These are phyloP conservation scores for Cucurbita ficifolia DNA, from an alignment of 306 rosid genomes.

Conservation along the genomic window DNA sequence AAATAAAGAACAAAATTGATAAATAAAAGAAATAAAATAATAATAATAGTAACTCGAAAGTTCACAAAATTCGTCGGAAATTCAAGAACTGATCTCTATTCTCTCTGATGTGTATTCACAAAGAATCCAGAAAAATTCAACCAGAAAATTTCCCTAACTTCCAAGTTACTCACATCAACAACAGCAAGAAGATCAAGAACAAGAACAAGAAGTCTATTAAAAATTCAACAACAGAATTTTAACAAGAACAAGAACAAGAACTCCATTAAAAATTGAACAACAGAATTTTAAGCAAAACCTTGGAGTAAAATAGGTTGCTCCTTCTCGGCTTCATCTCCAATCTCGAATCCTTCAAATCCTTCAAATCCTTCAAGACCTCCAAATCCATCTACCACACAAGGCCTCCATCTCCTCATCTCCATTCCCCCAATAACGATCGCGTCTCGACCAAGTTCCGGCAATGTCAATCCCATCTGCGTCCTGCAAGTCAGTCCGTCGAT, in stretches of 20 bases:
- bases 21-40: no score
- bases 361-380: constrained; percentile 22
- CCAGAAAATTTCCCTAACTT: not conserved
- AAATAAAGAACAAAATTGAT: no score
- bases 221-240: not conserved
- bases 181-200: no score
- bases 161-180: not conserved
- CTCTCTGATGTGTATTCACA: not conserved
- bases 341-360: constrained; percentile 20
- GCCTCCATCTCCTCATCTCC: constrained; percentile 20
- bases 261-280: not conserved
- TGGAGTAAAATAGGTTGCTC: constrained; percentile 38
- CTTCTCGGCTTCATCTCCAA: constrained; percentile 21
- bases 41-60: no score
- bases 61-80: not conserved
- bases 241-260: not conserved
- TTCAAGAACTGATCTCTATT: not conserved
- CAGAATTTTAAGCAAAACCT: constrained; percentile 31
- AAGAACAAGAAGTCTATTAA: not conserved
- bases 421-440: constrained; percentile 30
- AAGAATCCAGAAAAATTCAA: not conserved
- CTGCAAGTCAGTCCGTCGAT: constrained; percentile 26
- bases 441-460: constrained; percentile 15
- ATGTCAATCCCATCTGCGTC: constrained; percentile 17
- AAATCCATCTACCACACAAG: constrained; percentile 61